Conservation (phyloP, 805 yeast genomes). For the Metschnikowia noctiluminum region DNA sequence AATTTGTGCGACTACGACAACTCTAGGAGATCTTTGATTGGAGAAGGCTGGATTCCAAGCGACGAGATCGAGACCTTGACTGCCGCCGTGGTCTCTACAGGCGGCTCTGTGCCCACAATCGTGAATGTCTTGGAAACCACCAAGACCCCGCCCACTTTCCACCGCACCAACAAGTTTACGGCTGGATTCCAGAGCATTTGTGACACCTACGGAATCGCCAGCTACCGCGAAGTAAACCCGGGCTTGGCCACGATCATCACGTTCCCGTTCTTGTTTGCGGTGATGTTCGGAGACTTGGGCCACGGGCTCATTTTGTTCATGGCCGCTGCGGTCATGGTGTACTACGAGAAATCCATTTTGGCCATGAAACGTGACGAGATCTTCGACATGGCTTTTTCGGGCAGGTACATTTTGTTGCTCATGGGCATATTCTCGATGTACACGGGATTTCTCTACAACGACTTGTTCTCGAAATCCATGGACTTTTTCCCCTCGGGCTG, state of each 20-base stretch:
- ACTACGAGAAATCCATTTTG: slow-evolving; percentile 69
- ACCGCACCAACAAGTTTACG: slow-evolving; percentile 92
- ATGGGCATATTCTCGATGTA: slow-evolving; percentile 97
- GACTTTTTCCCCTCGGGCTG: slow-evolving; percentile 86
- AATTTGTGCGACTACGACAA: slow-evolving; percentile 79
- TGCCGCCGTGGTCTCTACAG: slow-evolving; percentile 59
- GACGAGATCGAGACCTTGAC: slow-evolving; percentile 68
- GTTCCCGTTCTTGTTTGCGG: slow-evolving; percentile 97
- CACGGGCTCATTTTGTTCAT: slow-evolving; percentile 84
- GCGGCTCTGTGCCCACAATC: slow-evolving; percentile 53
- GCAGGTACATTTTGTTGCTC: slow-evolving; percentile 83
- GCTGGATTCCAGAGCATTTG: slow-evolving; percentile 89
- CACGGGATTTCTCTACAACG: slow-evolving; percentile 93
- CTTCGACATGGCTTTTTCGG: slow-evolving; percentile 92
- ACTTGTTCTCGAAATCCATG: slow-evolving; percentile 88
- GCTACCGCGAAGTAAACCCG: slow-evolving; percentile 93
- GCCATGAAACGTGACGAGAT: slow-evolving; percentile 82
- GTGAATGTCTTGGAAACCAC: slow-evolving; percentile 65
- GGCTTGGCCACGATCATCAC: slow-evolving; percentile 93
- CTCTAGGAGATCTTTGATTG: slow-evolving; percentile 79
- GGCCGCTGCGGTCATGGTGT: slow-evolving; percentile 67
- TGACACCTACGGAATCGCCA: slow-evolving; percentile 93
- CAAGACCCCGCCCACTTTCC: slow-evolving; percentile 90
- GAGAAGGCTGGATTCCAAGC: slow-evolving; percentile 96
- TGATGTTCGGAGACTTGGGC: slow-evolving; percentile 98